Base-by-base conservation (phyloP, 2,329 filamentous ascomycete genomes). In the Macrophomina pseudophaseolina region DNA sequence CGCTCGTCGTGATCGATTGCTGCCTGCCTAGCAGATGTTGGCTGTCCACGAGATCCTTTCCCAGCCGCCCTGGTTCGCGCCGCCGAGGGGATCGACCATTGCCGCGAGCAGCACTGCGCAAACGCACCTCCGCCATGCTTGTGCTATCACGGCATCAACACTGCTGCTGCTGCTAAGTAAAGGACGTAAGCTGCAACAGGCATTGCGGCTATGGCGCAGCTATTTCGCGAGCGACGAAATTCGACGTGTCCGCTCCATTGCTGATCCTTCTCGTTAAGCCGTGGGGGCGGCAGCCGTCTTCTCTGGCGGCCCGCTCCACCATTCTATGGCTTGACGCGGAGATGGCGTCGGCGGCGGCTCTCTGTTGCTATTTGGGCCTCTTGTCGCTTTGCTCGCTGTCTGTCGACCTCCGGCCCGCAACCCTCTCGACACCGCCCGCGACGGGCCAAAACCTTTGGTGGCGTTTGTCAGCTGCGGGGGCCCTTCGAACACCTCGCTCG, bases 381-480 rank as follows among this genome's bases (percentile, higher is more conserved):
- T 23, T 16, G 54, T 23, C 54, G 38, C 54, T 33, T 60, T 46
- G 16, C 54, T 32, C 53, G 42, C 35, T 52, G 49, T 14, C 4
- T 52, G 11, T 44, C 30, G 48, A 28, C 48, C 48, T 18, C 18
- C 46, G 58, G 42, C 42, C 28, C 28, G 38, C 28, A 30, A 46
- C 49, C 23, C n/a, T 48, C 58, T 35, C 12, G 62, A 46, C 49
- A 46, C 38, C 16, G 49, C 49, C 52, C 49, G n/a, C 48, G 48
- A 52, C n/a, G 49, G 58, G 42, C 40, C 28, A 16, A 35, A 11
- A 4, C 0, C 16, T 12, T 16, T 35, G 44, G 23, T 64, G 51
- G 51, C 51, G 49, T 46, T 23, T 28, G 62, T 53, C 62, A 54
- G 62, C 62, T 64, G 62, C 62, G 51, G 62, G 51, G 62, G n/a